These are phyloP conservation scores for Penicillium sp. DNA, from an alignment of 2,329 filamentous ascomycete genomes.

Conservation along the genomic window DNA sequence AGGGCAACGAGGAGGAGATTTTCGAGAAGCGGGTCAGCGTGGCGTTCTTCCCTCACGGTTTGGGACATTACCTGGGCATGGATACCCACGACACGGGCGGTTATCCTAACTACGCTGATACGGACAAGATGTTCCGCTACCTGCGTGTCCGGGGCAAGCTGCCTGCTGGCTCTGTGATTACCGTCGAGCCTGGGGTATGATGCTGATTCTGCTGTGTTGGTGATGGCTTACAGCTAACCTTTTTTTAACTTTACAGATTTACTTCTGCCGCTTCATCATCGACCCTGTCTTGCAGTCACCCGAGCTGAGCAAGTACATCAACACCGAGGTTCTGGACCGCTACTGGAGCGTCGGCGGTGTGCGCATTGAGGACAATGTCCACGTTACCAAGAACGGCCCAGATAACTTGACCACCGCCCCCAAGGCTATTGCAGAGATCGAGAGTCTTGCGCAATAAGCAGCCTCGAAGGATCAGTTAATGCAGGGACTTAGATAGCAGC, in stretches of 20 bases:
- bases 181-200: constrained; percentile 86
- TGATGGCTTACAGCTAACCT: background rate
- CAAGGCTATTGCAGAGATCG: constrained; percentile 69
- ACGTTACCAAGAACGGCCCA: constrained; percentile 74
- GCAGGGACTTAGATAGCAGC: background rate
- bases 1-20: constrained; percentile 68
- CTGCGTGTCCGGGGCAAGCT: constrained; percentile 75
- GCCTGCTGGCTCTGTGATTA: constrained; percentile 80
- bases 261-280: constrained; percentile 90
- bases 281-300: constrained; percentile 75
- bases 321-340: constrained; percentile 68
- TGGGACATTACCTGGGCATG: constrained; percentile 89
- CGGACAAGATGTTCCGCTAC: constrained; percentile 83
- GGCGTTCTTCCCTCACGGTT: constrained; percentile 88
- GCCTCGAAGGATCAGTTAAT: background rate
- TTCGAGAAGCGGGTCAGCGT: constrained; percentile 76
- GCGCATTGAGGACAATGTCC: constrained; percentile 86
- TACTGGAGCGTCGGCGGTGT: constrained; percentile 93
- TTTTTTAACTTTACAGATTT: constrained; percentile 57
- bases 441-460: constrained; percentile 46
- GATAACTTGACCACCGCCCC: constrained; percentile 83
- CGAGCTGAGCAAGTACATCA: constrained; percentile 73
- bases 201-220: background rate
- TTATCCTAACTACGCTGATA: constrained; percentile 74
- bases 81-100: constrained; percentile 89